Evolutionary conservation across 1,284 basidiomycete species (phyloP).

Genomic region (Pseudozyma thailandica): DNA sequence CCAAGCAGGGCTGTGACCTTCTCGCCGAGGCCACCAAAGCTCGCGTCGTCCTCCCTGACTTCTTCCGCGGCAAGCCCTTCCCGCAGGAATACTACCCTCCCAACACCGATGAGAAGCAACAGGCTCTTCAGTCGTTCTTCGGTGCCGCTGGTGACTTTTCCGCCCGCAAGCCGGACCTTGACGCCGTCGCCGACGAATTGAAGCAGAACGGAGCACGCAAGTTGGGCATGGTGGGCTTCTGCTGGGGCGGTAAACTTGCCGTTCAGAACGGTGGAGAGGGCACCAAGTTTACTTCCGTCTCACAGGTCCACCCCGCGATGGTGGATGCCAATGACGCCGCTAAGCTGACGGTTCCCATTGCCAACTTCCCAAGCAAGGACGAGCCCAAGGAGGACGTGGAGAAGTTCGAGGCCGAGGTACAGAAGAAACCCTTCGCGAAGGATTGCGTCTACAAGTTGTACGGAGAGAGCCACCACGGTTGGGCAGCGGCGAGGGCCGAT

Average conservation of each 20-base stretch:
- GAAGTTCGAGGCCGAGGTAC: conserved; percentile 71
- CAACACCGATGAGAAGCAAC: conserved; percentile 68
- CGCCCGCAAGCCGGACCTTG: conserved; percentile 71
- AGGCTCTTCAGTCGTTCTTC: conserved; percentile 71
- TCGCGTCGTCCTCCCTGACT: conserved; percentile 76
- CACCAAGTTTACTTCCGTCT: conserved; percentile 53
- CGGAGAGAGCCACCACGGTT: conserved; percentile 73
- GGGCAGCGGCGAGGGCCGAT: conserved; percentile 78
- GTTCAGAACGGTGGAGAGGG: conserved; percentile 46
- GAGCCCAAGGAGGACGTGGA: conserved; percentile 71
- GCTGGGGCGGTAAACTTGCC: conserved; percentile 67
- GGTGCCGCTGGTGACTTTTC: conserved; percentile 66
- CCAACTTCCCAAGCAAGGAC: conserved; percentile 75
- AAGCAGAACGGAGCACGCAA: conserved; percentile 71
- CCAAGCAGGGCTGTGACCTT: conserved; percentile 72
- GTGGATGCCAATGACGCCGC: conserved; percentile 73
- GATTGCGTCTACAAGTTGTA: conserved; percentile 75
- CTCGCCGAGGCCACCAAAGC: conserved; percentile 70
- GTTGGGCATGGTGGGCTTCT: conserved; percentile 71
- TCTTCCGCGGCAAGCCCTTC: conserved; percentile 74
- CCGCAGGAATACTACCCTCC: conserved; percentile 73
- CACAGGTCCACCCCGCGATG: conserved; percentile 69
- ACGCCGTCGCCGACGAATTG: conserved; percentile 71
- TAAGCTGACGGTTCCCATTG: conserved; percentile 73
- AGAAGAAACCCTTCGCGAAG: conserved; percentile 70